phyloP scores from a whole-genome alignment of 225 moss, liverwort and hornwort genomes.

The Physcomitrium patens region DNA sequence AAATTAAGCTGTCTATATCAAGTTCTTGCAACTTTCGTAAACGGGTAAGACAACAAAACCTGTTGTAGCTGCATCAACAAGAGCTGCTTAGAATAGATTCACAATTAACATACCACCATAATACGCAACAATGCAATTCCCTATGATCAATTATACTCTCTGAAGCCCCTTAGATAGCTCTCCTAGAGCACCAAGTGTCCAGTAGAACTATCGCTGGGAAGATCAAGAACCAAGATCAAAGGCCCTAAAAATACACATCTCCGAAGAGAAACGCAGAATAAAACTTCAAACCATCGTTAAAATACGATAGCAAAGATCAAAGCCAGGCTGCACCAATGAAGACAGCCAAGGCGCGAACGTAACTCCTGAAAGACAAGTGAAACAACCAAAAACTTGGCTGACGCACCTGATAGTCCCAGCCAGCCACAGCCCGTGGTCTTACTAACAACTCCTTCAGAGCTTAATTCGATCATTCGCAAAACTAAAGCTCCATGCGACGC shows the following conservation, averaged over 20 bases:
- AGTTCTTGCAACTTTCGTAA: not conserved
- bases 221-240: not conserved
- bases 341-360: not conserved
- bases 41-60: not conserved
- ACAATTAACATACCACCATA: not conserved
- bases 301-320: not conserved
- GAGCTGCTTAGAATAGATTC: not conserved
- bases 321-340: not conserved
- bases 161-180: not conserved
- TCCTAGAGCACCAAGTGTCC: not conserved
- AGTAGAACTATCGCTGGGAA: not conserved
- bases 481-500: not conserved
- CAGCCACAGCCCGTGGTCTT: not conserved
- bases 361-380: not conserved
- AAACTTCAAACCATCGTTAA: not conserved
- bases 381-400: not conserved
- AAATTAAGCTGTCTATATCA: not conserved
- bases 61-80: not conserved
- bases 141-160: too few species aligned
- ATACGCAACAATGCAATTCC: too few species aligned
- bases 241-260: not conserved
- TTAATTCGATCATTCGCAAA: not conserved
- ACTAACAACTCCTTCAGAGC: not conserved
- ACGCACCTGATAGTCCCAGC: not conserved
- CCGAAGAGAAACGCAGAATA: not conserved